Evolutionary conservation across 1,284 basidiomycete species (phyloP).

Genomic region (Athelia sp.): DNA sequence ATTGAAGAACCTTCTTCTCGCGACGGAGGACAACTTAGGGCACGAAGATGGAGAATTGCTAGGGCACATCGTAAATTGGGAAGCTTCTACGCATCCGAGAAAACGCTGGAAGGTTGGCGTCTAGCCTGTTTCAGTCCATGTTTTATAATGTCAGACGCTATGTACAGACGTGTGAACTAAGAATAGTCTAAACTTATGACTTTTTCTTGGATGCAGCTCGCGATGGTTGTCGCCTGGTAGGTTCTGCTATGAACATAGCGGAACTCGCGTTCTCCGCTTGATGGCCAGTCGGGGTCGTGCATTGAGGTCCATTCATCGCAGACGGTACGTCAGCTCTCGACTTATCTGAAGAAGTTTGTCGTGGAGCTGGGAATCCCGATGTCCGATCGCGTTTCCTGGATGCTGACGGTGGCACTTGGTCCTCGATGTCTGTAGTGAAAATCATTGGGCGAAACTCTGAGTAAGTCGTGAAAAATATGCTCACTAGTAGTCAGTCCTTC

Average conservation of each 20-base stretch:
- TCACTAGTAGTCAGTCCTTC: too few species aligned
- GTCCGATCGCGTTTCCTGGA: too few species aligned
- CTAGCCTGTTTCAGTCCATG: conserved; percentile 10
- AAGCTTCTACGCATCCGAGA: conserved; percentile 60
- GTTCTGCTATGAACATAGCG: not conserved
- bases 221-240: not conserved
- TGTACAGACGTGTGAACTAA: not conserved
- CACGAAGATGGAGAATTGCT: conserved; percentile 71
- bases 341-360: too few species aligned
- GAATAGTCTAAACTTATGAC: not conserved
- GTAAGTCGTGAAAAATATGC: too few species aligned
- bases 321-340: too few species aligned
- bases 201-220: not conserved
- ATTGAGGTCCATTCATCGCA: too few species aligned
- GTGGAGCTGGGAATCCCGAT: too few species aligned
- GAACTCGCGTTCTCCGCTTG: not conserved
- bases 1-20: conserved; percentile 63
- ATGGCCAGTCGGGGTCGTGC: too few species aligned
- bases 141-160: too few species aligned
- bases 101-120: conserved; percentile 62
- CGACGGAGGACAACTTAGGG: conserved; percentile 69
- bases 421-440: too few species aligned
- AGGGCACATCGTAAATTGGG: conserved; percentile 78
- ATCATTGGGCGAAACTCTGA: too few species aligned
- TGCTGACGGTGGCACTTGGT: too few species aligned